Evolutionary conservation across 2,329 filamentous ascomycete genomes (phyloP).

Genomic region (Orbilia quercus): DNA sequence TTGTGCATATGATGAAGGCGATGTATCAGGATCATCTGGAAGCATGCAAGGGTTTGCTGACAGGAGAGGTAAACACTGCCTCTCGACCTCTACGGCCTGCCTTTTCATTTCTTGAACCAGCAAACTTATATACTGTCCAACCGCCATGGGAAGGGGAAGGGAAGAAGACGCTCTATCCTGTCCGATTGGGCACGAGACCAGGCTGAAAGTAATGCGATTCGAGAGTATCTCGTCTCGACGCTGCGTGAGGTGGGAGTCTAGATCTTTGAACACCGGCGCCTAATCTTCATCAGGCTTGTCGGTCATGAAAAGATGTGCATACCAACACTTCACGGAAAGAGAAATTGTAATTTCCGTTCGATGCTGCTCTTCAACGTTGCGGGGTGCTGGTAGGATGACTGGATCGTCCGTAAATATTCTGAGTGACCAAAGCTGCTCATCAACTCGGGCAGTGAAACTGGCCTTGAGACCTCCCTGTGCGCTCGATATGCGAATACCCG

Average conservation of each 20-base stretch:
- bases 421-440: no score
- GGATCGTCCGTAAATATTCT: conserved; percentile 11
- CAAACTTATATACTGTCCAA: background rate
- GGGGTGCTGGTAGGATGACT: background rate
- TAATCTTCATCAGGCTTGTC: no score
- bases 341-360: background rate
- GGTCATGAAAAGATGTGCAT: no score
- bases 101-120: background rate
- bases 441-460: no score
- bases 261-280: no score
- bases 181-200: background rate
- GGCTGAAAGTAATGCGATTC: no score
- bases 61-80: background rate
- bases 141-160: background rate
- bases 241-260: no score
- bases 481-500: background rate
- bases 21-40: no score
- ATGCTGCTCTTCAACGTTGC: background rate
- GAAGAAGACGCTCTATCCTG: background rate
- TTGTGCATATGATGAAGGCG: no score
- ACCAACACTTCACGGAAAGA: background rate
- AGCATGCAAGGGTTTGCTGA: no score
- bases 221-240: no score
- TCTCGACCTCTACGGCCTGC: background rate
- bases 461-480: no score